Percentiles rank a stretch among this genome's conserved stretches.
Evolutionary conservation across 2,329 filamentous ascomycete genomes (phyloP).

Genomic region (Pezicula radicicola): DNA sequence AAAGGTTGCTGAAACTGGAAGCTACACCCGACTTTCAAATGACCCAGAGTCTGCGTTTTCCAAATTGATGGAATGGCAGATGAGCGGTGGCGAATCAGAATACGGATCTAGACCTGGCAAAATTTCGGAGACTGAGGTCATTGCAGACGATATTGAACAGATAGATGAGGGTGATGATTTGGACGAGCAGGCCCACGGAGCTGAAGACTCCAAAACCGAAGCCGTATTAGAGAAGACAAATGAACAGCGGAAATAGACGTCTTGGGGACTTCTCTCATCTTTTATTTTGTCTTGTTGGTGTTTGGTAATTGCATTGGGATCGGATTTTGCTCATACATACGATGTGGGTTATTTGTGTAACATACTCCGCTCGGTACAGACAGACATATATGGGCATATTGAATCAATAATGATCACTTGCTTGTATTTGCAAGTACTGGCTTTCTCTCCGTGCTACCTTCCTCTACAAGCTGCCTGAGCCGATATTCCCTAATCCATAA

Average conservation of each 20-base stretch:
- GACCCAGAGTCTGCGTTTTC: conserved; percentile 81
- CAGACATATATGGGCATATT: not conserved
- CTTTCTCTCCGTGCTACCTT: too few species aligned
- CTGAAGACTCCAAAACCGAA: conserved; percentile 12
- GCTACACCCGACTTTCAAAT: conserved; percentile 72
- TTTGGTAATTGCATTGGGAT: conserved; percentile 5
- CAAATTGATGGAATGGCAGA: conserved; percentile 98
- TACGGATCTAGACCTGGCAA: conserved; percentile 16
- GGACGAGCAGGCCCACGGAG: conserved; percentile 9
- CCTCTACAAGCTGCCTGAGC: too few species aligned
- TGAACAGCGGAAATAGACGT: not conserved
- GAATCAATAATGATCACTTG: not conserved
- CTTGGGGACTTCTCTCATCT: not conserved
- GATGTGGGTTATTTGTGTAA: conserved; percentile 3
- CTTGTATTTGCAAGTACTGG: too few species aligned
- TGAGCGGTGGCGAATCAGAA: conserved; percentile 74
- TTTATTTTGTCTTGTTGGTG: conserved; percentile 1
- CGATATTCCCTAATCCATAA: too few species aligned
- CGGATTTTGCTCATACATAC: not conserved
- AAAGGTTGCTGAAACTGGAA: conserved; percentile 85
- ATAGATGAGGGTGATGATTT: conserved; percentile 16
- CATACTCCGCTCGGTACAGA: conserved; percentile 19
- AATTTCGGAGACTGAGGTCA: conserved; percentile 24
- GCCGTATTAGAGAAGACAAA: conserved; percentile 12
- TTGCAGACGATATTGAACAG: conserved; percentile 19